Evolutionary conservation across 2,329 filamentous ascomycete species (phyloP).

Genomic region (Paraconiothyrium brasiliense): DNA sequence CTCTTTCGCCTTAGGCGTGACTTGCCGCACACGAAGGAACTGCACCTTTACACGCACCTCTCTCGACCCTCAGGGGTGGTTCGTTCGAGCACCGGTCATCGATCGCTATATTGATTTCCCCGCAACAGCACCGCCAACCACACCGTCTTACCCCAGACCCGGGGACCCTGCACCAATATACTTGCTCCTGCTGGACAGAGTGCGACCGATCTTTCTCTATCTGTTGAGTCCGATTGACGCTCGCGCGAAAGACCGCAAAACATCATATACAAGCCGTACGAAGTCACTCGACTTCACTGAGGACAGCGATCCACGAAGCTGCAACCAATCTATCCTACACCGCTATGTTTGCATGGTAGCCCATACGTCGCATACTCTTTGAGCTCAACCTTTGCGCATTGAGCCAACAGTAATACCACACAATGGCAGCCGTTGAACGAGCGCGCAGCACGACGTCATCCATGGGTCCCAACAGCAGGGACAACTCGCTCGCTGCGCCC

Average conservation of each 20-base stretch:
- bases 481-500: constrained; percentile 39
- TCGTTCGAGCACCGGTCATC: not conserved
- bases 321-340: not conserved
- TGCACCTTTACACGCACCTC: not conserved
- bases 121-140: constrained; percentile 9
- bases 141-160: constrained; percentile 6
- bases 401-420: constrained; percentile 2
- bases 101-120: constrained; percentile 6
- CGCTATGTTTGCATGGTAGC: constrained; percentile 13
- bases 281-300: not conserved
- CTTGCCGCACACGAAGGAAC: not conserved
- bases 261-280: not conserved
- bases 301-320: not conserved
- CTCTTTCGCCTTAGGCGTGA: not conserved
- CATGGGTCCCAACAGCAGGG: constrained; percentile 28
- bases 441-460: constrained; percentile 35
- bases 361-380: not conserved
- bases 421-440: constrained; percentile 37
- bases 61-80: not conserved
- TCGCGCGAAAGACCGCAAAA: not conserved
- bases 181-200: not conserved
- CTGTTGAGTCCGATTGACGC: not conserved
- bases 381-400: not conserved
- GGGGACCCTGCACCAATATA: not conserved
- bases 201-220: not conserved